Base-by-base conservation (phyloP, 2,329 filamentous ascomycete species). In the Fusarium sp. region DNA sequence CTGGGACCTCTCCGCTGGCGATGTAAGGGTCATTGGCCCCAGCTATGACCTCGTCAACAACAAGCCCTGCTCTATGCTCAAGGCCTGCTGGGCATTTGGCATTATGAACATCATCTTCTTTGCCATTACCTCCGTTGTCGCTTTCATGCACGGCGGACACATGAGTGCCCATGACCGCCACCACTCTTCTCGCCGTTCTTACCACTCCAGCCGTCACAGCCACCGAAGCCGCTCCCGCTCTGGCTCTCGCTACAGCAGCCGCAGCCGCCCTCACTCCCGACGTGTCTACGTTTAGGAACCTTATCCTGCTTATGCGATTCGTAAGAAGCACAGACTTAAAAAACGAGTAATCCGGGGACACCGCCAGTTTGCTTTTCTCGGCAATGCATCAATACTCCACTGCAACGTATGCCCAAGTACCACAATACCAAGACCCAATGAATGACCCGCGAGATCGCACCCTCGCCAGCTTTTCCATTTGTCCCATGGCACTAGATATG, bases 41-140 rank as follows among this genome's bases (percentile, higher is more conserved):
- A 83, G 83, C 58, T 87, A 90, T 66, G 82, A 87, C 47, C 79
- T 91, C 45, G 82, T 87, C 60, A 82, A 91, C 42, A 87, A 94
- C 82, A 96, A 96, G 87, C 90, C 90, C 10, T 98, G 96, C 84
- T 89, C 92, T 56, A 96, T 98, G 94, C 89, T 98, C 79, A 98
- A 98, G 89, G 93, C 95, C 2, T 89, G 87, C 75, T 98, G 94
- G 84, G 96, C 94, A 6, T 91, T 98, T 76, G 94, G 90, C 55
- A 98, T 98, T 82, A 97, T 98, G 88, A 94, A 96, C 82, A 86
- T 87, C 75, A 85, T 96, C 73, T 92, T 95, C 81, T 98, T 97
- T 84, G 91, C 92, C 81, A 85, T 92, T 79, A 96, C 94, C 8
- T 89, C 90, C 58, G 83, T 96, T 34, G 85, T 96, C 48, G 94